Conservation (phyloP, 2,329 filamentous ascomycete genomes). For the Orbilia javanica region DNA sequence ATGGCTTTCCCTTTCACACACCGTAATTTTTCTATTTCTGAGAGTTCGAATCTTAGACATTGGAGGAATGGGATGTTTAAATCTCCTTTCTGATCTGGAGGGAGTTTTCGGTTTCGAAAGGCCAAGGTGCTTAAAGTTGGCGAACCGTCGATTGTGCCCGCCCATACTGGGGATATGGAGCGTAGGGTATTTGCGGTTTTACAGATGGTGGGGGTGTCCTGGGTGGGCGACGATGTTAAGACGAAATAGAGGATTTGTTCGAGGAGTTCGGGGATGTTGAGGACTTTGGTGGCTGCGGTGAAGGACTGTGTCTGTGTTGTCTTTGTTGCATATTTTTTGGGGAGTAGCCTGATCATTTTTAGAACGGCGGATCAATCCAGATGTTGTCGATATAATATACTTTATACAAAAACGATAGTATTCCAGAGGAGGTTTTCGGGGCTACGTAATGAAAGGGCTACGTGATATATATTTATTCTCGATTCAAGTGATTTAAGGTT, state of each 20-base stretch:
- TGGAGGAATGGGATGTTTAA: neutral
- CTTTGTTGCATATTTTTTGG: conserved; percentile 16
- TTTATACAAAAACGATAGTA: too few relatives aligned
- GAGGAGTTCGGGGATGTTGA: conserved; percentile 7
- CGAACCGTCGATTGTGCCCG: neutral
- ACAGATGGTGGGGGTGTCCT: neutral
- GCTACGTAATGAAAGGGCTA: too few relatives aligned
- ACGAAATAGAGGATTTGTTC: conserved; percentile 18
- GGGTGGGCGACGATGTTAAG: neutral
- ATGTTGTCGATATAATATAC: too few relatives aligned
- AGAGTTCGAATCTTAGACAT: conserved; percentile 1
- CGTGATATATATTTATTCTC: too few relatives aligned
- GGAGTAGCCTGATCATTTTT: neutral
- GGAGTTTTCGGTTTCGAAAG: neutral
- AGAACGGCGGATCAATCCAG: too few relatives aligned
- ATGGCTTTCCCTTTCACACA: neutral
- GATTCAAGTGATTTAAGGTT: too few relatives aligned
- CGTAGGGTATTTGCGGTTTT: conserved; percentile 2
- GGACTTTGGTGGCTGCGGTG: neutral
- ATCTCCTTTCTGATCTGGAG: neutral
- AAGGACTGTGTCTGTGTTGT: neutral
- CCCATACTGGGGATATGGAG: neutral
- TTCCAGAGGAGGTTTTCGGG: too few relatives aligned
- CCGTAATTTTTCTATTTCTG: neutral
- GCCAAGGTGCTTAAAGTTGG: neutral